Evolutionary conservation across 768 basidiomycete genomes (phyloP).

Genomic region (Phylloporus sp.): DNA sequence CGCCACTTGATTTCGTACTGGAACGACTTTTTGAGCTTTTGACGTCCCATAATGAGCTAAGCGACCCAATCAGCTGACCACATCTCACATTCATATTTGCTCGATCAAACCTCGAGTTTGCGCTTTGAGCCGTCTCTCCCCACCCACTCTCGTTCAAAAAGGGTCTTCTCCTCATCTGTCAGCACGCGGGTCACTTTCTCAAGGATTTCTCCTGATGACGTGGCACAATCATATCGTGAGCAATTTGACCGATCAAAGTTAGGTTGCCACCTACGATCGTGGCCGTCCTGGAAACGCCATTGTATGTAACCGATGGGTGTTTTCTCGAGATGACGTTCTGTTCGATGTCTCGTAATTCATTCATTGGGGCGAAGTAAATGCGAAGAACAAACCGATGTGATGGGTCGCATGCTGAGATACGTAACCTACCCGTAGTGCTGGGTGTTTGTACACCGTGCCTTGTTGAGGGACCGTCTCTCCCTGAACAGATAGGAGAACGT

Average conservation of each 20-base stretch:
- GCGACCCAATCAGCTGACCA: slow-evolving; percentile 14
- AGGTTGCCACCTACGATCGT: slow-evolving; percentile 68
- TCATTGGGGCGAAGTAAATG: slow-evolving; percentile 9
- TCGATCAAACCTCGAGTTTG: slow-evolving; percentile 74
- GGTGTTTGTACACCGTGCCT: slow-evolving; percentile 92
- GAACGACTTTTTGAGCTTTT: slow-evolving; percentile 94
- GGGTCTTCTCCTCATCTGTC: slow-evolving; percentile 76
- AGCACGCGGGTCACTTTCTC: slow-evolving; percentile 91
- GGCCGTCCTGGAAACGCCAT: slow-evolving; percentile 98
- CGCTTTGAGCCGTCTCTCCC: slow-evolving; percentile 89
- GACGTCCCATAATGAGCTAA: slow-evolving; percentile 85
- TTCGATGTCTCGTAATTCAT: slow-evolving; percentile 19
- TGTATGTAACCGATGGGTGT: slow-evolving; percentile 96
- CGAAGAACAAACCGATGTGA: slow-evolving; percentile 64
- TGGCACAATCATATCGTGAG: slow-evolving; percentile 10
- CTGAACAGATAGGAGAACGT: slow-evolving; percentile 34
- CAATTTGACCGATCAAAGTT: slow-evolving; percentile 7
- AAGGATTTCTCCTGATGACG: slow-evolving; percentile 67
- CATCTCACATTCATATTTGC: slow-evolving; percentile 6
- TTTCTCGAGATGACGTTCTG: slow-evolving; percentile 92
- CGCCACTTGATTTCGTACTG: slow-evolving; percentile 92
- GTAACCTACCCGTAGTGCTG: slow-evolving; percentile 89
- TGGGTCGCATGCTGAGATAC: slow-evolving; percentile 98
- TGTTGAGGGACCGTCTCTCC: slow-evolving; percentile 91
- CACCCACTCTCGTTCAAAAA: slow-evolving; percentile 82